These are phyloP conservation scores for Bassia scoparia DNA, from an alignment of 148 eudicot genomes.

Conservation along the genomic window DNA sequence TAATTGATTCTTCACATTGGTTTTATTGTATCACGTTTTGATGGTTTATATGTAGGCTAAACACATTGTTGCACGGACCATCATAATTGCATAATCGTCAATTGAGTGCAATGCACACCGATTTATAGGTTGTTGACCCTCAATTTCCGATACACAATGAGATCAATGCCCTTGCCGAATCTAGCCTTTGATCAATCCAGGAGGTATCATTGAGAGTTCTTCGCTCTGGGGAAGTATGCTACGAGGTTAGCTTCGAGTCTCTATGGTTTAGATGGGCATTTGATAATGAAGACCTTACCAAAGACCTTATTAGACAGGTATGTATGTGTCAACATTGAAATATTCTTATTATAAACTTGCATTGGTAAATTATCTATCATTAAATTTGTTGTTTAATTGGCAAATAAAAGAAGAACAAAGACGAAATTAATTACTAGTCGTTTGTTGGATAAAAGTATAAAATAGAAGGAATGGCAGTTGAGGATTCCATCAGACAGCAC, in stretches of 20 bases:
- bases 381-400: too few relatives aligned
- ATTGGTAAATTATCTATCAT: too few relatives aligned
- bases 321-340: too few relatives aligned
- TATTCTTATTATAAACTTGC: too few relatives aligned
- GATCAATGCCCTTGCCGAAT: slow-evolving; percentile 14
- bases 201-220: slow-evolving; percentile 6
- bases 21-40: too few relatives aligned
- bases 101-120: slow-evolving; percentile 12
- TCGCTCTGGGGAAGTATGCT: background rate
- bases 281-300: background rate
- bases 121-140: slow-evolving; percentile 2
- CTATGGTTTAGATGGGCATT: background rate
- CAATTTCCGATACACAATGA: slow-evolving; percentile 11
- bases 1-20: too few relatives aligned
- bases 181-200: slow-evolving; percentile 1
- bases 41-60: slow-evolving; percentile 13
- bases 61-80: slow-evolving; percentile 16
- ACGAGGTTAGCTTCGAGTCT: background rate
- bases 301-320: background rate
- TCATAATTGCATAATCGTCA: slow-evolving; percentile 12
- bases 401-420: too few relatives aligned
- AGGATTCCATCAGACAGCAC: slow-evolving; percentile 58
- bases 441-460: too few relatives aligned
- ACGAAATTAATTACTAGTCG: too few relatives aligned
- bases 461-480: slow-evolving; percentile 57